Percentiles rank a stretch among this genome's conserved stretches.
Evolutionary conservation across 768 basidiomycete species (phyloP).

Genomic region (Calocera viscosa): DNA sequence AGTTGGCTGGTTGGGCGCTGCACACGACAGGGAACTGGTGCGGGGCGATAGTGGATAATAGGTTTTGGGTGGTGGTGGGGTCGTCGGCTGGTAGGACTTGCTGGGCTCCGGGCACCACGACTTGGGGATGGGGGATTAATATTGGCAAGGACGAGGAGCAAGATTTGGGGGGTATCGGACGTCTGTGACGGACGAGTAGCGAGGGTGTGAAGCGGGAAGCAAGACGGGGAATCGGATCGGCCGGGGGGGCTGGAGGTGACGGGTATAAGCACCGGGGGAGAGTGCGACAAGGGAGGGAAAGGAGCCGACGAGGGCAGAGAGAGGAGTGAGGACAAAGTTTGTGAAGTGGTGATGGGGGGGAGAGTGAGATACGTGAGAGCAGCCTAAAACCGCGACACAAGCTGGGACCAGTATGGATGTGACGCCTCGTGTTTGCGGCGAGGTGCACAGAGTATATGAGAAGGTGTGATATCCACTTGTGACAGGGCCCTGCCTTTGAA

Average conservation of each 20-base stretch:
- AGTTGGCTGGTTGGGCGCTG: not conserved
- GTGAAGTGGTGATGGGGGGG: not conserved
- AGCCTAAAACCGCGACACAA: not conserved
- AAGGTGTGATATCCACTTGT: not conserved
- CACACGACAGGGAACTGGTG: not conserved
- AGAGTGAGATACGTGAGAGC: not conserved
- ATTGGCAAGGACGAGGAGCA: not conserved
- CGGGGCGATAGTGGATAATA: not conserved
- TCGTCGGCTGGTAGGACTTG: not conserved
- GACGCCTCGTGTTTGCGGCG: not conserved
- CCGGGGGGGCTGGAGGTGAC: not conserved
- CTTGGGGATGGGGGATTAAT: not conserved
- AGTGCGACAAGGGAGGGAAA: not conserved
- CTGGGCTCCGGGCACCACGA: not conserved
- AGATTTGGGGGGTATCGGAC: not conserved
- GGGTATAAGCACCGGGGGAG: not conserved
- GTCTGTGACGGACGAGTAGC: not conserved
- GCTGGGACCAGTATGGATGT: not conserved
- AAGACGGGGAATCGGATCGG: not conserved
- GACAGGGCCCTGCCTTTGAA: not conserved
- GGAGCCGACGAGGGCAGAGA: not conserved
- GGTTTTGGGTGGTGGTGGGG: not conserved
- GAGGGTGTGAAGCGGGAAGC: not conserved
- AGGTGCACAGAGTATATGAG: constrained; percentile 1
- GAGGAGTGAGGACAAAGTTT: not conserved